Conservation (phyloP, 257 asterid species). For the Solanum ossicruentum region DNA sequence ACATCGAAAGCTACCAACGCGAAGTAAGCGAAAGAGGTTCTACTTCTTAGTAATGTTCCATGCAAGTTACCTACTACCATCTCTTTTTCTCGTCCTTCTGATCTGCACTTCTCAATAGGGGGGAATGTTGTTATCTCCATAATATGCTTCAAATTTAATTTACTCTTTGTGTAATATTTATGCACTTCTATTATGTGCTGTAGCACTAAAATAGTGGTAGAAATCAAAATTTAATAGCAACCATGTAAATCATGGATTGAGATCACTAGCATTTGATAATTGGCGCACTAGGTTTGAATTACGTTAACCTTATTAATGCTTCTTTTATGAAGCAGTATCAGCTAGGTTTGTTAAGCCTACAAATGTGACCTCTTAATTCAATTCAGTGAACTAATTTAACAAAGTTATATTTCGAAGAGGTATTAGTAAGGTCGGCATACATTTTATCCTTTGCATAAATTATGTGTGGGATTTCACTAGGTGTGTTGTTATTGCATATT, state of each 20-base stretch:
- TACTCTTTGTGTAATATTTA: not conserved
- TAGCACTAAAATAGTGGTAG: not conserved
- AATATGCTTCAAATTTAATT: not conserved
- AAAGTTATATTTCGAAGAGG: not conserved
- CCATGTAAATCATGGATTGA: not conserved
- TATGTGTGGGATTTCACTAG: fast-evolving
- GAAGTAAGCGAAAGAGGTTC: conserved; percentile 10
- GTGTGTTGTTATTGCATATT: too few relatives aligned
- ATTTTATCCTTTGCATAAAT: too few relatives aligned
- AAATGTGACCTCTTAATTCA: not conserved
- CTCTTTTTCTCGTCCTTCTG: not conserved
- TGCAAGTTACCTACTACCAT: not conserved
- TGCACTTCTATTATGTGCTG: not conserved
- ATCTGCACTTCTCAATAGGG: not conserved
- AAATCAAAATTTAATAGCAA: too few relatives aligned
- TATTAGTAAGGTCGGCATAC: too few relatives aligned
- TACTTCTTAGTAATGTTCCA: conserved; percentile 8
- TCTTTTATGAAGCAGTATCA: not conserved
- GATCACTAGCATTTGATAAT: not conserved
- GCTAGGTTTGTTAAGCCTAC: not conserved
- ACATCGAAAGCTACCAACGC: conserved; percentile 23
- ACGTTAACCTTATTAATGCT: not conserved
- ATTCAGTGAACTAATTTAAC: not conserved
- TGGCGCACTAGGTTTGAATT: not conserved
- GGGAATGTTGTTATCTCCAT: not conserved